phyloP scores from a whole-genome alignment of 2,329 filamentous ascomycete species.

The Stemphylium vesicarium region DNA sequence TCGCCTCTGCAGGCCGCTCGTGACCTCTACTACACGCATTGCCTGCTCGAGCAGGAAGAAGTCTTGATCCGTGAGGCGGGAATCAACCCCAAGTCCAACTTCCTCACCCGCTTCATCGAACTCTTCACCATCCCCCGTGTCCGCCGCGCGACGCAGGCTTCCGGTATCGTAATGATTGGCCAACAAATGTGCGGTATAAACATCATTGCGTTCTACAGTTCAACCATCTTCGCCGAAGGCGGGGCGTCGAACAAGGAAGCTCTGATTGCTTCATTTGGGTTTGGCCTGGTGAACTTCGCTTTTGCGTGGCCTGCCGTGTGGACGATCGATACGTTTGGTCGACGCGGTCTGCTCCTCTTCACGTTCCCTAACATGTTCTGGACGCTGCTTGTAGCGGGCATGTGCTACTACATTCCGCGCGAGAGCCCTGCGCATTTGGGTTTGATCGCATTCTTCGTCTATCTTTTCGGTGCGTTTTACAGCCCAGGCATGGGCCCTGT shows the following conservation, averaged over 20 bases:
- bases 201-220: conserved; percentile 60
- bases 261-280: conserved; percentile 64
- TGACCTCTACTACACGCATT: conserved; percentile 52
- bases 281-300: conserved; percentile 64
- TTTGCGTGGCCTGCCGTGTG: conserved; percentile 66
- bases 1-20: conserved; percentile 51
- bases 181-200: conserved; percentile 66
- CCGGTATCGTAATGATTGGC: conserved; percentile 77
- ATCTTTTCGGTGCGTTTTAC: conserved; percentile 58
- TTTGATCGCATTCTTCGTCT: conserved; percentile 63
- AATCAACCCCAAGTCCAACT: conserved; percentile 44
- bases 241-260: conserved; percentile 51
- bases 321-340: conserved; percentile 60
- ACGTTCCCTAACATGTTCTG: conserved; percentile 60
- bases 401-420: conserved; percentile 60
- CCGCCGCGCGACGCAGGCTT: conserved; percentile 75
- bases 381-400: conserved; percentile 55
- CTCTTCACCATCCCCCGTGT: conserved; percentile 72
- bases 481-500: conserved; percentile 58
- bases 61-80: conserved; percentile 41
- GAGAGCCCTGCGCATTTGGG: conserved; percentile 52
- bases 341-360: conserved; percentile 57
- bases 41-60: conserved; percentile 45
- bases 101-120: conserved; percentile 57
- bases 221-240: conserved; percentile 57